phyloP scores from a whole-genome alignment of 208 protist species.

The Leishmania mexicana region DNA sequence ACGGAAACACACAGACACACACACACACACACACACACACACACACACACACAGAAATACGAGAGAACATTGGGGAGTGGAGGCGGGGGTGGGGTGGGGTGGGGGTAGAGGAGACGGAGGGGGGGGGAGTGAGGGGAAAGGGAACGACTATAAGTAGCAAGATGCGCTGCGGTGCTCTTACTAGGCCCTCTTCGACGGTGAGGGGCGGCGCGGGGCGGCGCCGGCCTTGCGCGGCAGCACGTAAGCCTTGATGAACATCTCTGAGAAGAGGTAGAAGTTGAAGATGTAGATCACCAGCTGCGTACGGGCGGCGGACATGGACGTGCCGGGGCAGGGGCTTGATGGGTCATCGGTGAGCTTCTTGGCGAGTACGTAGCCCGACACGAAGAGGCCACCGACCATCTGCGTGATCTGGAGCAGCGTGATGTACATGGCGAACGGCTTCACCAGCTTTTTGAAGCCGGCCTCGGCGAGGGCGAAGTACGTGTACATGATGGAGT shows the following conservation, averaged over 20 bases:
- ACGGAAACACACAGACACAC: background rate
- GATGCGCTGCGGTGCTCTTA: conserved; percentile 2
- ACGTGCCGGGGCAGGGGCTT: conserved; percentile 29
- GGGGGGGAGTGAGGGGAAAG: background rate
- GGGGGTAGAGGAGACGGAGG: background rate
- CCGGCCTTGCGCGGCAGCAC: conserved; percentile 46
- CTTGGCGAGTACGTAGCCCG: conserved; percentile 55
- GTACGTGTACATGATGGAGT: conserved; percentile 97
- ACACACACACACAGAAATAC: conserved; percentile 3
- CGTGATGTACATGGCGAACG: conserved; percentile 89
- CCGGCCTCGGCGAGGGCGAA: conserved; percentile 84
- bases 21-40: background rate
- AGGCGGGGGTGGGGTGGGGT: background rate
- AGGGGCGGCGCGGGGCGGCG: background rate
- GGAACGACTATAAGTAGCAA: background rate
- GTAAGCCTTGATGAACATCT: conserved; percentile 91
- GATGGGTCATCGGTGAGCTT: conserved; percentile 15
- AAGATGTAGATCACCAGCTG: conserved; percentile 90
- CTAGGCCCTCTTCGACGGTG: conserved; percentile 23
- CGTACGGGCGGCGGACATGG: conserved; percentile 33
- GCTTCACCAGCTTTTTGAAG: conserved; percentile 69
- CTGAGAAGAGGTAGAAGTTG: conserved; percentile 94
- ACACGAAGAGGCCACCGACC: conserved; percentile 86
- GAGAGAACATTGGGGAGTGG: background rate
- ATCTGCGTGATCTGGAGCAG: conserved; percentile 93